These are phyloP conservation scores for Coccomyxa subellipsoidea DNA, from an alignment of 163 green algal genomes.

Conservation along the genomic window DNA sequence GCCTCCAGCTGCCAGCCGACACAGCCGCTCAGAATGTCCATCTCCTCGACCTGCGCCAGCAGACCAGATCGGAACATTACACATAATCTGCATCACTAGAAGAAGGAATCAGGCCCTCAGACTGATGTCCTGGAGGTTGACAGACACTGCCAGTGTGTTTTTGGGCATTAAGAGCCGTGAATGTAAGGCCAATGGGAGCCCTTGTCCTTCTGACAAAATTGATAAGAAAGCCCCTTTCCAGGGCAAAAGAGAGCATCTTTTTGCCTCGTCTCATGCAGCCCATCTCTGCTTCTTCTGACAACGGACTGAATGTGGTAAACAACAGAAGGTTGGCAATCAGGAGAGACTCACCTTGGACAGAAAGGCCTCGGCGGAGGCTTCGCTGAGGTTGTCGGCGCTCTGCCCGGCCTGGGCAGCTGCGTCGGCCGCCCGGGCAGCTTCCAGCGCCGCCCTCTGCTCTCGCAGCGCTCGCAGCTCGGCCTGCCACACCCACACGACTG, in stretches of 20 bases:
- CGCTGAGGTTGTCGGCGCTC: not conserved
- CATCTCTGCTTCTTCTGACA: not conserved
- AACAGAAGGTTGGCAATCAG: no score
- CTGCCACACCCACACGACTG: not conserved
- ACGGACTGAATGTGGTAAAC: no score
- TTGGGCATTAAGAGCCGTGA: not conserved
- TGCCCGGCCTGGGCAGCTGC: not conserved
- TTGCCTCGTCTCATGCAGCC: no score
- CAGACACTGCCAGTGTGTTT: not conserved
- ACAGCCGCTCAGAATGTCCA: not conserved
- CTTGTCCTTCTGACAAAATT: no score
- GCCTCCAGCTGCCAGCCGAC: slow-evolving; percentile 4
- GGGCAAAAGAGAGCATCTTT: no score
- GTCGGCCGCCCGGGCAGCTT: not conserved
- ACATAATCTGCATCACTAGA: no score
- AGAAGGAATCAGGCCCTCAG: no score
- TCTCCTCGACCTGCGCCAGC: not conserved
- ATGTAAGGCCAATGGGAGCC: not conserved
- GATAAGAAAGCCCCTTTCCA: no score
- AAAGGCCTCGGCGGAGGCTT: not conserved
- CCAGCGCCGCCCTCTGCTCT: not conserved
- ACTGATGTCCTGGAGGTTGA: not conserved
- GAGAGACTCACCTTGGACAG: not conserved
- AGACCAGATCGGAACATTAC: not conserved
- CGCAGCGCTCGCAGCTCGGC: not conserved